Evolutionary conservation across 345 rosid genomes (phyloP).

Genomic region (Zanthoxylum bungeanum): DNA sequence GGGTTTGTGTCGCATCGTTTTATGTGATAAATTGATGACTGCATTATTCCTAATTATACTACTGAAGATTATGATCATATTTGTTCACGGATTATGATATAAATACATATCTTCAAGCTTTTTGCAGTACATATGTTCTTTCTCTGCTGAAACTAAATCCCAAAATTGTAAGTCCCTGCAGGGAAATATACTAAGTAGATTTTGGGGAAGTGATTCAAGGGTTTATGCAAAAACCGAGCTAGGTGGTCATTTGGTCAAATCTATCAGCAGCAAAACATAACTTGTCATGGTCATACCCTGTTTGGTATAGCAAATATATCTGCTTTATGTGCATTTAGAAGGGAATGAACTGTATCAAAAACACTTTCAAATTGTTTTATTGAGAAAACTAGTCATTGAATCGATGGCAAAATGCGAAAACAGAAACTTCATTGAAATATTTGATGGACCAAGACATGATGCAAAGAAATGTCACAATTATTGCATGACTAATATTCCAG

Average conservation of each 20-base stretch:
- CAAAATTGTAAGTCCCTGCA: not conserved
- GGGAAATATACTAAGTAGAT: not conserved
- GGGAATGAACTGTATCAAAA: not conserved
- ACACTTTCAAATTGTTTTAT: not conserved
- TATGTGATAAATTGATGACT: not conserved
- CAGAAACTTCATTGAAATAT: not conserved
- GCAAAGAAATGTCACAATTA: not conserved
- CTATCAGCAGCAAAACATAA: not conserved
- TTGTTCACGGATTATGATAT: not conserved
- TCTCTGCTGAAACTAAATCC: not conserved
- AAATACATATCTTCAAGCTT: not conserved
- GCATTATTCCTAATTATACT: not conserved
- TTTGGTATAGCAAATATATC: not conserved
- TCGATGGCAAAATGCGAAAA: not conserved
- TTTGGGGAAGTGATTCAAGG: not conserved
- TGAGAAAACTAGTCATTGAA: not conserved
- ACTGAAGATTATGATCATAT: not conserved
- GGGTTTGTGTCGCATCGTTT: not conserved
- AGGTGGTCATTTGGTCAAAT: not conserved
- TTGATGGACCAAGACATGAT: not conserved
- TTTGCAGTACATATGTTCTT: not conserved
- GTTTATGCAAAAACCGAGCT: not conserved
- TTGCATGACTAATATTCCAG: not conserved
- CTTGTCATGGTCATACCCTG: not conserved
- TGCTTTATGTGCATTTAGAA: not conserved